These are phyloP conservation scores for Gracilaria gracilis DNA, from an alignment of 23 red algal genomes.

Conservation along the genomic window DNA sequence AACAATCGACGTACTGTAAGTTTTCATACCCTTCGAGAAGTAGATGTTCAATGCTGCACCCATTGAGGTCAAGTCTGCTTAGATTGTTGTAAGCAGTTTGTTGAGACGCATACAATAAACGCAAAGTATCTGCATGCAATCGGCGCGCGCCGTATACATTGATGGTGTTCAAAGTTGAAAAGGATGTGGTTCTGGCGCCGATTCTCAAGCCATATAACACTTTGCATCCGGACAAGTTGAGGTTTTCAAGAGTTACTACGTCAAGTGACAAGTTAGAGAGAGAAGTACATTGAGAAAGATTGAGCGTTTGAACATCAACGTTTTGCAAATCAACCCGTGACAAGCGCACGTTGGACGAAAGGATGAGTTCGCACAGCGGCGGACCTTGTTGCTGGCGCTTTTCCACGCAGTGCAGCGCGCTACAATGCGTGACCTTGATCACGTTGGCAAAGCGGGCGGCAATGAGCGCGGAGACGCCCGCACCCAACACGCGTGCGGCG, in stretches of 20 bases:
- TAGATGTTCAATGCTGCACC: conserved; percentile 6
- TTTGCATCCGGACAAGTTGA: conserved; percentile 48
- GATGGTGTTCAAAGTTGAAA: conserved; percentile 6
- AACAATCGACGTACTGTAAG: conserved; percentile 36
- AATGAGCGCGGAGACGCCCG: conserved; percentile 1
- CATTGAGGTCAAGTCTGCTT: conserved; percentile 27
- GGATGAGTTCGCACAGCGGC: neutral
- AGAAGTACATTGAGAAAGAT: conserved; percentile 38
- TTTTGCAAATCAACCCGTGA: conserved; percentile 16
- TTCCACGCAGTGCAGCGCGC: neutral
- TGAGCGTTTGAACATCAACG: conserved; percentile 2
- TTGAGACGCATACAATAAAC: neutral
- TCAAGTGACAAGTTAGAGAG: neutral
- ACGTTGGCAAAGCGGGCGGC: neutral
- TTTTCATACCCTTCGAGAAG: conserved; percentile 27
- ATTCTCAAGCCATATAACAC: conserved; percentile 11
- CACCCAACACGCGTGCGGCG: neutral
- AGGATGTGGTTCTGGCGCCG: neutral
- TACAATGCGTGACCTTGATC: conserved; percentile 10
- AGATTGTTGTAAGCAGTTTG: neutral
- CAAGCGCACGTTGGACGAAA: conserved; percentile 2
- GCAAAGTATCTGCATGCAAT: conserved; percentile 21
- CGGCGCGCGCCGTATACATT: conserved; percentile 35
- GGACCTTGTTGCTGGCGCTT: neutral
- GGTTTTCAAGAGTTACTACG: neutral